Conservation (phyloP, 2,329 filamentous ascomycete species). For the Colletotrichum lini region DNA sequence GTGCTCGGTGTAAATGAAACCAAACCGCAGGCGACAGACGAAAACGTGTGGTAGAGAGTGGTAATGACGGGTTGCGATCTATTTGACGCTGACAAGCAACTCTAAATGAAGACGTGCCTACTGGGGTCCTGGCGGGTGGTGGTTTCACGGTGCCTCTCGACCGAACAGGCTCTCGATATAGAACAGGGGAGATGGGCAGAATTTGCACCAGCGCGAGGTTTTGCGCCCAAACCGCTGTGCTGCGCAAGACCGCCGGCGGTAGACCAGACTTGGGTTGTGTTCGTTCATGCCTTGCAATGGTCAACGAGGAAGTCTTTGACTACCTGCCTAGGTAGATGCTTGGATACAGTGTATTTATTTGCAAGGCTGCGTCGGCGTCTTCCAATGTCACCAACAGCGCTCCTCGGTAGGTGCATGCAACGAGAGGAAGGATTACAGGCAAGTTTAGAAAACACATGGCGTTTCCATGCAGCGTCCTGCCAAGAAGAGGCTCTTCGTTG, state of each 20-base stretch:
- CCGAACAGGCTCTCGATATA: not conserved
- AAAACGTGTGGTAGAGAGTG: not conserved
- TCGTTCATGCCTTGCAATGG: not conserved
- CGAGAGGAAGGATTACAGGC: not conserved
- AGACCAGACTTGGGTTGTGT: not conserved
- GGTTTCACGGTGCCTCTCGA: not conserved
- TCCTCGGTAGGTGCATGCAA: not conserved
- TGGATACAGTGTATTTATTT: not conserved
- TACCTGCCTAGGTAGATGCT: not conserved
- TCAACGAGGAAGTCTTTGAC: not conserved
- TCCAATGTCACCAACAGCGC: not conserved
- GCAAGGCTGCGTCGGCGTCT: not conserved
- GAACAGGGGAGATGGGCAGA: not conserved
- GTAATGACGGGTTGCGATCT: not conserved
- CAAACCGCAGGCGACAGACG: not conserved
- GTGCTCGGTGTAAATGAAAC: not conserved
- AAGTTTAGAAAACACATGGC: not conserved
- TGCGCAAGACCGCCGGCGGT: not conserved
- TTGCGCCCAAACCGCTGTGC: not conserved
- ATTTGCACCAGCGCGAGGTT: not conserved
- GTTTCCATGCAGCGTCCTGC: not conserved
- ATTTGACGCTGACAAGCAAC: conserved; percentile 17
- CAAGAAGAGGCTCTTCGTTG: not conserved
- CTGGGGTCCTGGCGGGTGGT: not conserved
- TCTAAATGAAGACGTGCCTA: not conserved